Conservation (phyloP, 768 basidiomycete species). For the Suillus lakei region DNA sequence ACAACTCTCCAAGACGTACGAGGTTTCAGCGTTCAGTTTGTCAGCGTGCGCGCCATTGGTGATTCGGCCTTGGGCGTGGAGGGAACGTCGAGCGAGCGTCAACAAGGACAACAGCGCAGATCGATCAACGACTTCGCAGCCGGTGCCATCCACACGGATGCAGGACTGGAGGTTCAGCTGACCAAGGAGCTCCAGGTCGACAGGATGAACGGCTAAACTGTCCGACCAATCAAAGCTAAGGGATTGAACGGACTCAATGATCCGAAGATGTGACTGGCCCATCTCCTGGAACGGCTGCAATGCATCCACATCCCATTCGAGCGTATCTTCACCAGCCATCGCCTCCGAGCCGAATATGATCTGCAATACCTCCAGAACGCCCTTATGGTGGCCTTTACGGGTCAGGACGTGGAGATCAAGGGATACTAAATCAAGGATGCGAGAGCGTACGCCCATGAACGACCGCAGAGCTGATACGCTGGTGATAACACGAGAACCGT, state of each 20-base stretch:
- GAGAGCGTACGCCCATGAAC: constrained; percentile 83
- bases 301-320: constrained; percentile 50
- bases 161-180: constrained; percentile 74
- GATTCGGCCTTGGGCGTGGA: constrained; percentile 72
- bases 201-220: constrained; percentile 58
- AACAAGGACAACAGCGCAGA: constrained; percentile 74
- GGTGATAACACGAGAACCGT: constrained; percentile 71
- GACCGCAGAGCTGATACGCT: constrained; percentile 71
- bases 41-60: constrained; percentile 66
- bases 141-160: constrained; percentile 65
- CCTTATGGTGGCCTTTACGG: constrained; percentile 74
- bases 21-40: constrained; percentile 68
- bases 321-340: constrained; percentile 43
- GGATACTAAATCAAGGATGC: constrained; percentile 83
- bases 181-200: constrained; percentile 66
- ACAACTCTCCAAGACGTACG: constrained; percentile 82
- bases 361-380: constrained; percentile 75
- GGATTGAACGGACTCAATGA: constrained; percentile 88
- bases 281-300: constrained; percentile 69
- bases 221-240: constrained; percentile 91
- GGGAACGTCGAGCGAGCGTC: constrained; percentile 55
- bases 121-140: constrained; percentile 85
- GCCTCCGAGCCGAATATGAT: constrained; percentile 77
- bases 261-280: constrained; percentile 81
- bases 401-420: constrained; percentile 89